A percentile compares a stretch with the other conserved stretches of the same genome.
Evolutionary conservation across 1,139 yeast genomes (phyloP).

Genomic region (Diutina ranongensis): DNA sequence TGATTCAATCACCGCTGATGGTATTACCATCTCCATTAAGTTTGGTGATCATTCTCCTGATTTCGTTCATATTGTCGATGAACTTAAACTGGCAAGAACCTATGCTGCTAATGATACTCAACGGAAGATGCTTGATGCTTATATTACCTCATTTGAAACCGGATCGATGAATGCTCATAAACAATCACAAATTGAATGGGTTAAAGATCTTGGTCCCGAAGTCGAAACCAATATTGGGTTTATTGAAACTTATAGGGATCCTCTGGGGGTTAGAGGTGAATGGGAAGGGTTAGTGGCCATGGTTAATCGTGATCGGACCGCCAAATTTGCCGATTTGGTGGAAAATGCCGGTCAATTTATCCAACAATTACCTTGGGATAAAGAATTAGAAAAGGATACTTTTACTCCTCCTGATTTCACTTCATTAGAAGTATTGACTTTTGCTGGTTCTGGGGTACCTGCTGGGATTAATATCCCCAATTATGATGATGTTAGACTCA

Average conservation of each 20-base stretch:
- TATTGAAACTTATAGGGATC: constrained; percentile 87
- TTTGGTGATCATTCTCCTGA: constrained; percentile 73
- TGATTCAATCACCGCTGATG: constrained; percentile 16
- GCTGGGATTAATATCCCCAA: constrained; percentile 91
- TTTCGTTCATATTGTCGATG: constrained; percentile 45
- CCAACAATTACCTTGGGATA: constrained; percentile 63
- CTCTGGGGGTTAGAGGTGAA: constrained; percentile 85
- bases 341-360: constrained; percentile 55
- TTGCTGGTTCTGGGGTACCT: constrained; percentile 84
- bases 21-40: constrained; percentile 32
- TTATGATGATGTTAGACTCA: constrained; percentile 78
- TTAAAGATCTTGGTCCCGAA: constrained; percentile 70
- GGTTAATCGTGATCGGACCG: constrained; percentile 80
- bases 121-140: constrained; percentile 47
- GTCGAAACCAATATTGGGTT: constrained; percentile 86
- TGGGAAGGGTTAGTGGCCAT: constrained; percentile 93
- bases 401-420: constrained; percentile 90
- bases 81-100: constrained; percentile 44
- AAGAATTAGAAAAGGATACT: constrained; percentile 65
- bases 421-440: constrained; percentile 77
- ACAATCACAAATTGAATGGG: constrained; percentile 79
- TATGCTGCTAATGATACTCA: constrained; percentile 70
- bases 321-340: constrained; percentile 63
- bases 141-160: constrained; percentile 59
- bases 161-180: constrained; percentile 84